Conservation (phyloP, 495 filamentous ascomycete species). For the Penicillium turbatum region DNA sequence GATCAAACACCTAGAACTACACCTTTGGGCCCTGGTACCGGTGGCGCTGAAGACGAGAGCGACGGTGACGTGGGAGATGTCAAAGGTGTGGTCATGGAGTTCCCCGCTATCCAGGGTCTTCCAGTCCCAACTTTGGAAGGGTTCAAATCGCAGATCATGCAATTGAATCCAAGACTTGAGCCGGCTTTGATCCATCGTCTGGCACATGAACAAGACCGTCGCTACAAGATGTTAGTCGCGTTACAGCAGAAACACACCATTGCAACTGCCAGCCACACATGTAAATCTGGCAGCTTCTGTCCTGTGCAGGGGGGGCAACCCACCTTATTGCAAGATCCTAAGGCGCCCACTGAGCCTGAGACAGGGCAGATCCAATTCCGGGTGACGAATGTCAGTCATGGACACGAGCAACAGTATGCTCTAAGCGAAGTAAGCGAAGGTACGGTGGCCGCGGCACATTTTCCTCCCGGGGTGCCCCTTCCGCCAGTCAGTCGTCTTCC, state of each 20-base stretch:
- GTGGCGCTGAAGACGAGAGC: slow-evolving; percentile 44
- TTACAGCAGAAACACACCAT: slow-evolving; percentile 66
- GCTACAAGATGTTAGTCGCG: slow-evolving; percentile 76
- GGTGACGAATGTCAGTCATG: slow-evolving; percentile 47
- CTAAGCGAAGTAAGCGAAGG: slow-evolving; percentile 65
- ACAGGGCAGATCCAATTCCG: slow-evolving; percentile 48
- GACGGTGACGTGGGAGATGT: slow-evolving; percentile 40
- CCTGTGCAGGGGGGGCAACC: slow-evolving; percentile 58
- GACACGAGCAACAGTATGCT: slow-evolving; percentile 59
- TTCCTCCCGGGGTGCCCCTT: slow-evolving; percentile 76
- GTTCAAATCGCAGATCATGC: slow-evolving; percentile 70
- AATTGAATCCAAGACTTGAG: slow-evolving; percentile 65
- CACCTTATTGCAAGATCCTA: slow-evolving; percentile 48
- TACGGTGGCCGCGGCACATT: slow-evolving; percentile 62
- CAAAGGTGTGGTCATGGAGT: slow-evolving; percentile 47
- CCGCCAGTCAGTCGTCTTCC: slow-evolving; percentile 77
- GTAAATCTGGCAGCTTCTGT: slow-evolving; percentile 59
- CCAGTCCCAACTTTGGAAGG: slow-evolving; percentile 72
- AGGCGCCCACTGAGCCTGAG: slow-evolving; percentile 37
- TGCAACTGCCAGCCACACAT: slow-evolving; percentile 49
- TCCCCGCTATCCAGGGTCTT: slow-evolving; percentile 37
- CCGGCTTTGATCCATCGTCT: slow-evolving; percentile 76
- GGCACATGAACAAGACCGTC: slow-evolving; percentile 69
- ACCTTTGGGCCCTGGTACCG: slow-evolving; percentile 13
- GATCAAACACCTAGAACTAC: slow-evolving; percentile 3